Evolutionary conservation across 768 basidiomycete species (phyloP).

Genomic region (Tylopilus felleus): DNA sequence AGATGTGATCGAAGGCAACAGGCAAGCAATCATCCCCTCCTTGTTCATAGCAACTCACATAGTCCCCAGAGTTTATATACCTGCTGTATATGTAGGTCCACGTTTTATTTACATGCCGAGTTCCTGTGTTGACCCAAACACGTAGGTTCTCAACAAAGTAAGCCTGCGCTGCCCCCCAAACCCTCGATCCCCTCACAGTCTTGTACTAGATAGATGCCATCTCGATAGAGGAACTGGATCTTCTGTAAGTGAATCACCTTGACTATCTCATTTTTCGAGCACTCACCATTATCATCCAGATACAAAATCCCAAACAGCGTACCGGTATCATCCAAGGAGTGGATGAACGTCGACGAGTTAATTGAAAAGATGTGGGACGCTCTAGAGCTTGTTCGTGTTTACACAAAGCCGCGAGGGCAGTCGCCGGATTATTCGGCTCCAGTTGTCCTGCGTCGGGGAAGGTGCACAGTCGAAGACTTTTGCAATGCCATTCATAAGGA

Average conservation of each 20-base stretch:
- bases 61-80: constrained; percentile 79
- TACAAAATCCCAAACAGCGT: constrained; percentile 96
- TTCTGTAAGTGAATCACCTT: constrained; percentile 50
- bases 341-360: constrained; percentile 97
- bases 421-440: constrained; percentile 88
- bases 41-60: constrained; percentile 3
- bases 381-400: constrained; percentile 89
- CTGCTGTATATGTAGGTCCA: constrained; percentile 76
- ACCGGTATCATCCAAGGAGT: constrained; percentile 88
- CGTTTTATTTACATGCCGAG: neutral
- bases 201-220: constrained; percentile 86
- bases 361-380: constrained; percentile 91
- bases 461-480: constrained; percentile 78
- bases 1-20: constrained; percentile 95
- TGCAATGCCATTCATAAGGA: constrained; percentile 95
- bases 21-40: constrained; percentile 37
- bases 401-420: constrained; percentile 92
- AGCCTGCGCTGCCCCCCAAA: constrained; percentile 2
- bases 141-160: constrained; percentile 81
- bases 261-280: neutral
- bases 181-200: constrained; percentile 1
- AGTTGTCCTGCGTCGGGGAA: constrained; percentile 74
- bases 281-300: constrained; percentile 28
- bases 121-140: neutral
- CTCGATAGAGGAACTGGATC: constrained; percentile 95